phyloP scores from a whole-genome alignment of 495 filamentous ascomycete genomes.

The Annulohypoxylon nitens region DNA sequence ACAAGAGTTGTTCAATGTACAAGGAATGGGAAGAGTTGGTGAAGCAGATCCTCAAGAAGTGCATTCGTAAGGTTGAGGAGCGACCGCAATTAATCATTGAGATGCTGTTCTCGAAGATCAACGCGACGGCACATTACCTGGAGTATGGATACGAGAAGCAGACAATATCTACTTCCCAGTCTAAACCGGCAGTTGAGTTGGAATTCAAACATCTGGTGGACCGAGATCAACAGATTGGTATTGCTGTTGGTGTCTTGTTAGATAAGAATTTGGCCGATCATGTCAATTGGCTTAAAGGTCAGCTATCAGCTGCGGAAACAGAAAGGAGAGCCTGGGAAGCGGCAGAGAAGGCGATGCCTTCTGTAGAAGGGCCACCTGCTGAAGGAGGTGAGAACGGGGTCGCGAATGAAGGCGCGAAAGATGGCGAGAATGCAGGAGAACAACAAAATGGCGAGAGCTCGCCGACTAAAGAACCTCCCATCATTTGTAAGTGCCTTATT shows the following conservation, averaged over 20 bases:
- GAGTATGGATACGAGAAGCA: slow-evolving; percentile 92
- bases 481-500: slow-evolving; percentile 66
- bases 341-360: slow-evolving; percentile 68
- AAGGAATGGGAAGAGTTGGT: slow-evolving; percentile 94
- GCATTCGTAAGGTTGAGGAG: slow-evolving; percentile 83
- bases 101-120: slow-evolving; percentile 93
- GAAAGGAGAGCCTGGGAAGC: slow-evolving; percentile 87
- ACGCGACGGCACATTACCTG: slow-evolving; percentile 83
- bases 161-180: slow-evolving; percentile 67
- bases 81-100: slow-evolving; percentile 87
- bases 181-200: slow-evolving; percentile 76
- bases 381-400: slow-evolving; percentile 47
- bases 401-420: slow-evolving; percentile 35
- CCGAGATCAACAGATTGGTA: slow-evolving; percentile 75
- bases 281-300: slow-evolving; percentile 83
- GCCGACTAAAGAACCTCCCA: slow-evolving; percentile 54
- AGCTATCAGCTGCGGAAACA: slow-evolving; percentile 72
- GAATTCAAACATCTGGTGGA: slow-evolving; percentile 80
- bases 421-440: slow-evolving; percentile 47
- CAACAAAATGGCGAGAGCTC: slow-evolving; percentile 55
- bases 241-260: slow-evolving; percentile 81
- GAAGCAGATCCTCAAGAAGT: slow-evolving; percentile 80
- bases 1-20: slow-evolving; percentile 71
- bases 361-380: slow-evolving; percentile 45
- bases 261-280: slow-evolving; percentile 80